Evolutionary conservation across 139 green algal genomes (phyloP).

Genomic region (Asterochloris erici): DNA sequence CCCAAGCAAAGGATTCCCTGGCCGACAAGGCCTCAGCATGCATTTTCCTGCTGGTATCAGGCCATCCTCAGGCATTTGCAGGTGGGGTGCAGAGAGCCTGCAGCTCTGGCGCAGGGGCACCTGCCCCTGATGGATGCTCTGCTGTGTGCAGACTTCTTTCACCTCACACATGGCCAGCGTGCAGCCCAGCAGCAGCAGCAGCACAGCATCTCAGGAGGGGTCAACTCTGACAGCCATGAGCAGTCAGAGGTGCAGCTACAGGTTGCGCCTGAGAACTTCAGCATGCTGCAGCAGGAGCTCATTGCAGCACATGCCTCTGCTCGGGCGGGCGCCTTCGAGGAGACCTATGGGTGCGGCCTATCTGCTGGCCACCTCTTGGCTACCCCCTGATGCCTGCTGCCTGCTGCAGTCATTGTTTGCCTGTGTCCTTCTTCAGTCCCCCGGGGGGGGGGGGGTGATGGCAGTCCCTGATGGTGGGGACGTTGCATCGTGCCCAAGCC

Average conservation of each 20-base stretch:
- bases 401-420: no score
- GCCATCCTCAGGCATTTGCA: conserved; percentile 10
- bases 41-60: neutral
- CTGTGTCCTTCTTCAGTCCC: no score
- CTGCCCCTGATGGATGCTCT: no score
- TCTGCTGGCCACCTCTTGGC: no score
- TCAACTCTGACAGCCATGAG: no score
- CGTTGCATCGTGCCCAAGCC: no score
- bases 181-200: neutral
- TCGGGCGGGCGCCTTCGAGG: neutral
- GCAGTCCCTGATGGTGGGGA: no score
- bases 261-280: neutral
- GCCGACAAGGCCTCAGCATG: neutral
- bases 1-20: neutral
- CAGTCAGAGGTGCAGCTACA: no score
- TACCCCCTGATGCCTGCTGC: no score
- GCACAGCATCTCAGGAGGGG: neutral
- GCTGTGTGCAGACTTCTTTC: conserved; percentile 7
- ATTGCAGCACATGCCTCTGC: conserved; percentile 4
- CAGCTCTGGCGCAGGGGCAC: neutral
- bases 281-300: conserved; percentile 4
- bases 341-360: neutral
- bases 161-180: conserved; percentile 1
- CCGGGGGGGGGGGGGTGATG: no score
- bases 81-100: neutral